Percentiles rank a stretch among this genome's conserved stretches.
Evolutionary conservation across 163 green algal genomes (phyloP).

Genomic region (Volvox carteri): DNA sequence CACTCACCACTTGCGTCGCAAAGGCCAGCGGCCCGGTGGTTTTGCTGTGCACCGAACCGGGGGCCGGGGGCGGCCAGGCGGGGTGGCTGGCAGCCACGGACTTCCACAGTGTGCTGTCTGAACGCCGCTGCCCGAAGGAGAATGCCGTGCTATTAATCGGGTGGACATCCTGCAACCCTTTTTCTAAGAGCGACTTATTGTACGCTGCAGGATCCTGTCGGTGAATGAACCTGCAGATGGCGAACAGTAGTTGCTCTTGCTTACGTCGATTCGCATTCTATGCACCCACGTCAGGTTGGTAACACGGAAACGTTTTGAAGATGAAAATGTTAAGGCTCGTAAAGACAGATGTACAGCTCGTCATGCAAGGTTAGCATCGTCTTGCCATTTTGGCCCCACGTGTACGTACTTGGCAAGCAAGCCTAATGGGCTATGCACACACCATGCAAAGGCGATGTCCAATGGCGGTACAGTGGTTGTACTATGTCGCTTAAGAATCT

Average conservation of each 20-base stretch:
- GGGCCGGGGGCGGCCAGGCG: conserved; percentile 23
- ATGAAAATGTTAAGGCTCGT: too few species aligned
- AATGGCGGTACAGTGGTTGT: neutral
- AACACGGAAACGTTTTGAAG: too few species aligned
- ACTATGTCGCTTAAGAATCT: neutral
- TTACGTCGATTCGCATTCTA: too few species aligned
- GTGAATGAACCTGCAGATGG: conserved; percentile 29
- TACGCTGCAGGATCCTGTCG: conserved; percentile 17
- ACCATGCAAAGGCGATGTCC: conserved; percentile 34
- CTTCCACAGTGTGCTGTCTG: neutral
- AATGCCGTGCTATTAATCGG: neutral
- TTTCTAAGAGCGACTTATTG: neutral
- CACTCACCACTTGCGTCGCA: neutral
- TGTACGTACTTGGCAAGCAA: too few species aligned
- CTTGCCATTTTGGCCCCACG: too few species aligned
- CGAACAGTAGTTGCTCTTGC: too few species aligned
- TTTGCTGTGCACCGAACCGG: neutral
- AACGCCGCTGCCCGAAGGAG: neutral
- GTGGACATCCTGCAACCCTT: neutral
- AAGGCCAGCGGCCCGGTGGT: neutral
- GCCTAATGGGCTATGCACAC: neutral
- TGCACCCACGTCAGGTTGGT: too few species aligned
- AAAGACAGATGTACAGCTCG: too few species aligned
- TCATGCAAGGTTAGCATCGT: too few species aligned
- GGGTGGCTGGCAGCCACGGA: neutral